Base-by-base conservation (phyloP, 257 asterid genomes). In the Orobanche coerulescens region DNA sequence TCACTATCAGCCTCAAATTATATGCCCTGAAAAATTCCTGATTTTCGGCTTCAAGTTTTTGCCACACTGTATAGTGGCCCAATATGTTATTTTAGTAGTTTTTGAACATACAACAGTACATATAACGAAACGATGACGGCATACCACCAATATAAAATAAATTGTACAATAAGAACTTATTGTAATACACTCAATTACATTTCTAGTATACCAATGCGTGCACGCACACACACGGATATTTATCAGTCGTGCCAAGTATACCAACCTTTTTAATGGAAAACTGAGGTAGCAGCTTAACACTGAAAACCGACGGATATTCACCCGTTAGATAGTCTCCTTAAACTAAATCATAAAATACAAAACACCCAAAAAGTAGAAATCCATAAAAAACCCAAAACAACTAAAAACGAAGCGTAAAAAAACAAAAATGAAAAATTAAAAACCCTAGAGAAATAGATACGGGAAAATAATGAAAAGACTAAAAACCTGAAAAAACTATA, bases 31-130 rank as follows among this genome's bases (percentile, higher is more conserved):
- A 91, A 75, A 91, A 91, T 8, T 84, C 88, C 70, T 58, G 82
- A 67, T 91, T 91, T 76, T 84, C 85, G 46, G 81, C 83, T 80
- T 85, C 93, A 60, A 91, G 90, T 77, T 76, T 81, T 70, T 82
- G 82, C 96, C 95, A 88, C 67, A 91, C 98, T 91, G 94, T 66
- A 81, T 77, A 44, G 15, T 23, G 64, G 54, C 22, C 15, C 57
- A 59, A 49, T 19, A 34, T 54, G 56, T 76, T 47, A 73, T 36
- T 26, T 48, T 42, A 56, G 36, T 54, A 40, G 43, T 18, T 64
- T n/a, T 26, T 31, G 10, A 52, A 44, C 39, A 10, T 19, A 47
- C 34, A 46, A 42, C 47, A 42, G 22, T 26, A 46, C 24, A 44
- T 20, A 33, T 13, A 22, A 65, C 46, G 61, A 23, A 26, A 42